Conservation (phyloP, 176 grass and related monocot genomes). For the Zizania latifolia region DNA sequence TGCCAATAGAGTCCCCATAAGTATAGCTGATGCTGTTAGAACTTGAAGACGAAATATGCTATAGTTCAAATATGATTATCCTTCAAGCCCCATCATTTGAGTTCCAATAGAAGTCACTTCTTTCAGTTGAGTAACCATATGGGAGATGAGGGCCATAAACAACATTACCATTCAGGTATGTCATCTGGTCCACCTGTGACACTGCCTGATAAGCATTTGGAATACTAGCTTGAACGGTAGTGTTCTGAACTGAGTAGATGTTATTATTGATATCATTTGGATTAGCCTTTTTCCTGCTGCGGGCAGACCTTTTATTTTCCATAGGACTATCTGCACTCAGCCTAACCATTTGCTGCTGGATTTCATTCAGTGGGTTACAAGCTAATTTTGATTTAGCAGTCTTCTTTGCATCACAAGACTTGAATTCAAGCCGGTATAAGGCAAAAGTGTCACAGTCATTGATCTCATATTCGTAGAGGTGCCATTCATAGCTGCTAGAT, state of each 20-base stretch:
- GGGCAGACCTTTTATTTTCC: conserved; percentile 41
- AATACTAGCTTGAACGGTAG: conserved; percentile 37
- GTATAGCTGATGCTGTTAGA: conserved; percentile 38
- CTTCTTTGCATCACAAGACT: conserved; percentile 78
- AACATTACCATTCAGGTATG: conserved; percentile 47
- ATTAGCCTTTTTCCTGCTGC: conserved; percentile 36
- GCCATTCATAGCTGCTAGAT: conserved; percentile 66
- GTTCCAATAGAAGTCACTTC: conserved; percentile 49
- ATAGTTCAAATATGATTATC: conserved; percentile 1
- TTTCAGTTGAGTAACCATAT: conserved; percentile 47
- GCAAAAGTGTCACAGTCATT: conserved; percentile 70
- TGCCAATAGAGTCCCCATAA: conserved; percentile 40
- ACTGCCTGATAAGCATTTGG: conserved; percentile 39
- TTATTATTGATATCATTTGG: conserved; percentile 24
- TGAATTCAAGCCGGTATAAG: conserved; percentile 80
- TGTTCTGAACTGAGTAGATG: conserved; percentile 38
- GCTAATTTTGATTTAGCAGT: conserved; percentile 52
- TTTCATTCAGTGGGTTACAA: conserved; percentile 41
- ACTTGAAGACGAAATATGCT: conserved; percentile 21
- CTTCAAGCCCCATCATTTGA: conserved; percentile 33
- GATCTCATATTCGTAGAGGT: conserved; percentile 89
- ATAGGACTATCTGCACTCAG: conserved; percentile 50
- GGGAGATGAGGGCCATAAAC: conserved; percentile 76
- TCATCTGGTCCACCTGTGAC: conserved; percentile 54
- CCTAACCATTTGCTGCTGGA: conserved; percentile 63